Conservation (phyloP, 306 rosid genomes). For the Inga oerstediana region DNA sequence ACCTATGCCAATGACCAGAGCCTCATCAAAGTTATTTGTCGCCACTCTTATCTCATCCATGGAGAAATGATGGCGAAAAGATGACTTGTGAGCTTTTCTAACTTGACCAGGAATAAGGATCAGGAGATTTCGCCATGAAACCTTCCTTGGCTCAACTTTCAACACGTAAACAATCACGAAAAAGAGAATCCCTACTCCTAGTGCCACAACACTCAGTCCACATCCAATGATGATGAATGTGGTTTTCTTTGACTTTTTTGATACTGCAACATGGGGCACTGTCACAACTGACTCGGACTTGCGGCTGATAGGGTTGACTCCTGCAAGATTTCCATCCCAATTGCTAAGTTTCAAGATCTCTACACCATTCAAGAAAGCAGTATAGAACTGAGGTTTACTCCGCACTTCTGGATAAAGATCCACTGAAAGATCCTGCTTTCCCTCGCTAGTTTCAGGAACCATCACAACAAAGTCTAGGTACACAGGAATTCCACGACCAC, state of each 20-base stretch:
- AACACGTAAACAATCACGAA: constrained; percentile 5
- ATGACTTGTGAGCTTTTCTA: not conserved
- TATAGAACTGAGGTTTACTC: not conserved
- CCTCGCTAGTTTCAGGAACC: constrained; percentile 24
- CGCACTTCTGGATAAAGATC: constrained; percentile 31
- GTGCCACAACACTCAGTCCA: constrained; percentile 5
- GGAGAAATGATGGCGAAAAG: constrained; percentile 18
- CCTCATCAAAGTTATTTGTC: constrained; percentile 37
- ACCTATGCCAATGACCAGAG: constrained; percentile 32
- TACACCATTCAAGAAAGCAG: constrained; percentile 41
- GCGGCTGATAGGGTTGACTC: constrained; percentile 10
- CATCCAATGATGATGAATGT: not conserved
- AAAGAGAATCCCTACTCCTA: constrained; percentile 24
- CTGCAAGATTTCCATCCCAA: constrained; percentile 30
- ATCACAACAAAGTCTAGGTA: constrained; percentile 38
- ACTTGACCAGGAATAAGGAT: not conserved
- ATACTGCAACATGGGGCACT: not conserved
- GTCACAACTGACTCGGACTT: not conserved
- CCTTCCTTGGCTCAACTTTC: constrained; percentile 12
- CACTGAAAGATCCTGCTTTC: constrained; percentile 43
- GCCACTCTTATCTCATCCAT: constrained; percentile 36
- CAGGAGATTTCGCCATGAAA: constrained; percentile 20
- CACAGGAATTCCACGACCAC: constrained; percentile 33
- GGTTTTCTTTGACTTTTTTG: not conserved
- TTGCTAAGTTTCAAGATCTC: constrained; percentile 43